Evolutionary conservation across 2,329 filamentous ascomycete genomes (phyloP), one percentile per base, ranked within the genome.

Genomic region (Botryotinia convoluta): DNA sequence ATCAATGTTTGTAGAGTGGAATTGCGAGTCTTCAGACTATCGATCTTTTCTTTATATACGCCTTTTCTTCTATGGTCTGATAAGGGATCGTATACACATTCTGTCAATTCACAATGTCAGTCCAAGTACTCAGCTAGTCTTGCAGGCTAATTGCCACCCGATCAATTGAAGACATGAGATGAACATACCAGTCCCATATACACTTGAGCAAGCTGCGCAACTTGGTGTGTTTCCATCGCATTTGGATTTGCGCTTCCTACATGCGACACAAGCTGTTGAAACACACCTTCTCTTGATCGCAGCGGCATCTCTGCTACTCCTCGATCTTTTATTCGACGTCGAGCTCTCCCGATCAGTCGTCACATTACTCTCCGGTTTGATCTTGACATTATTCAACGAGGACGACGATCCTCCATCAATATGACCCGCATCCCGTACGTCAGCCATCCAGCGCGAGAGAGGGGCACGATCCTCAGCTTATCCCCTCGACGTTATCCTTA

Each of bases 21-120:
- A 79, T 91, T 94, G 75, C 90, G 90, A 35, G 94, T 95, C 84
- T 97, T 97, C 81, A 95, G 87, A 80, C 89, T 93, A 82, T 97
- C 95, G 37, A 92, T 90, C 82, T 97, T 96, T 83, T 97, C 94
- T 80, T 95, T 95, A 82, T 98, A 98, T 67, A 98, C 96, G 74
- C 96, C 96, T 82, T 98, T 98, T 69, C 96, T 91, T 68, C 96
- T 92, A 82, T 98, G 95, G 82, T 99, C 96, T 74, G 95, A 97
- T 81, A 95, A 97, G 5, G 95, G 95, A 81, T 98, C 95, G 85
- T 98, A 98, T 77, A 98, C 87, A 82, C 96, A 98, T 84, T 93
- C 90, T 80, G 51, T 29, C 12, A n/a, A 67, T 67, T 44, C 61
- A 37, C 54, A 42, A 64, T 60, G 69, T 74, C 59, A 75, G 72